Evolutionary conservation across 1,139 yeast genomes (phyloP), one percentile per base, ranked within the genome.

Genomic region (Candida pseudoviswanathii): DNA sequence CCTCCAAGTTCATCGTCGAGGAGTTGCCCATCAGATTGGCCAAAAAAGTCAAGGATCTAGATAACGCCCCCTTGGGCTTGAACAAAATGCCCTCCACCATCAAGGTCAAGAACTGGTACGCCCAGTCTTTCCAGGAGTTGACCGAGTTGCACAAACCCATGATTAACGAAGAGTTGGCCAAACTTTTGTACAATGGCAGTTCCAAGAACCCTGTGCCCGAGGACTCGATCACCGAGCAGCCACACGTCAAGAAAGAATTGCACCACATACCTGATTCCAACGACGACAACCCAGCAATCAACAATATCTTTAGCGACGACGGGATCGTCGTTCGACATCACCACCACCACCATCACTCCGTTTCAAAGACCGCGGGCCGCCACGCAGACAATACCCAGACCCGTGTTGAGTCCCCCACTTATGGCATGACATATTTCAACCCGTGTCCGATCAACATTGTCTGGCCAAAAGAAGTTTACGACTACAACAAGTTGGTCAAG

Each of bases 11-110:
- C 65, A 85, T 89, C 10, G 90, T 88, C 2, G 91, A 89, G 62
- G 97, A 91, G 65, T 77, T 91, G 43, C 97, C 97, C 3, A 89
- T 91, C 41, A 74, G 97, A 53, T 73, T 90, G 46, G 96, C 97
- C 2, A 87, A 88, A 58, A 80, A 96, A 51, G 96, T 90, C 31
- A 85, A 88, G 63, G 97, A 90, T 63, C 73, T 91, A 51, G 96
- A 90, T 44, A 80, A 80, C 41, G 80, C 95, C 32, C 97, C 97
- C 0, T 76, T 85, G 58, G 94, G 90, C 0, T 75, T 91, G 50
- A 78, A 77, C 57, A 76, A 84, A 37, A 84, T 85, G 82, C 90
- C 91, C 1, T 84, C 91, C 2, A 89, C 94, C 44, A 73, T 79
- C 51, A 79, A 85, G 56, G 97, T 91, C 22, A 81, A 85, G 54